Conservation (phyloP, 2,329 filamentous ascomycete genomes). For the Cladosporium sp. region DNA sequence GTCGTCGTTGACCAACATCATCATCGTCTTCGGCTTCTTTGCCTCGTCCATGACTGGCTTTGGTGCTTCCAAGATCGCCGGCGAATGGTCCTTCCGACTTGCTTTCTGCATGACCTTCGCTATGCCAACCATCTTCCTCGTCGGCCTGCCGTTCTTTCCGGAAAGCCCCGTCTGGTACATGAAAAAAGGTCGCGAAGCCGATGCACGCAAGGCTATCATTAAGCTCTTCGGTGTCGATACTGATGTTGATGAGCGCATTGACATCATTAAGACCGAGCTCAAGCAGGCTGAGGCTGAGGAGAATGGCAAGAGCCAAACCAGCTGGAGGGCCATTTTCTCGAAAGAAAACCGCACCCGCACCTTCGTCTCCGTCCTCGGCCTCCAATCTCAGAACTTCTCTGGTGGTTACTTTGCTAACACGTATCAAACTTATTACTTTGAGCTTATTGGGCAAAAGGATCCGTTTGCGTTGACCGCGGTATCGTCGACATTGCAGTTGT, state of each 20-base stretch:
- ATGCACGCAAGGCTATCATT: slow-evolving; percentile 47
- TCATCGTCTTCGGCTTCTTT: slow-evolving; percentile 25
- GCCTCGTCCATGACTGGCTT: slow-evolving; percentile 22
- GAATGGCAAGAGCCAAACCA: slow-evolving; percentile 21
- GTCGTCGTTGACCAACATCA: slow-evolving; percentile 23
- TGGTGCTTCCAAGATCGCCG: slow-evolving; percentile 21
- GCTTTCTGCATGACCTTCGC: slow-evolving; percentile 24
- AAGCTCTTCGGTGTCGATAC: slow-evolving; percentile 19
- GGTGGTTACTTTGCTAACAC: slow-evolving; percentile 20
- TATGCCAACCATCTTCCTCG: slow-evolving; percentile 19
- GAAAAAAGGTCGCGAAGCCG: slow-evolving; percentile 54
- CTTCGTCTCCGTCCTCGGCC: slow-evolving; percentile 21
- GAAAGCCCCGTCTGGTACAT: slow-evolving; percentile 87
- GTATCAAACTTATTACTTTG: slow-evolving; percentile 22
- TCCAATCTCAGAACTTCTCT: slow-evolving; percentile 21
- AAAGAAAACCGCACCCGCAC: slow-evolving; percentile 22
- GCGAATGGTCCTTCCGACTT: slow-evolving; percentile 20
- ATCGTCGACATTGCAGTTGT: slow-evolving; percentile 20
- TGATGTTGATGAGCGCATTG: slow-evolving; percentile 16
- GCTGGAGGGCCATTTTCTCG: slow-evolving; percentile 22
- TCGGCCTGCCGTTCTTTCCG: slow-evolving; percentile 51
- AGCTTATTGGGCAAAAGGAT: slow-evolving; percentile 20
- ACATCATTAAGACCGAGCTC: slow-evolving; percentile 19
- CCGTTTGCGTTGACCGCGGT: slow-evolving; percentile 21
- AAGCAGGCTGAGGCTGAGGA: slow-evolving; percentile 17